Percentiles rank a stretch among this genome's conserved stretches.
Conservation (phyloP, 371 early-diverging fungal species). For the Coemansia sp. region DNA sequence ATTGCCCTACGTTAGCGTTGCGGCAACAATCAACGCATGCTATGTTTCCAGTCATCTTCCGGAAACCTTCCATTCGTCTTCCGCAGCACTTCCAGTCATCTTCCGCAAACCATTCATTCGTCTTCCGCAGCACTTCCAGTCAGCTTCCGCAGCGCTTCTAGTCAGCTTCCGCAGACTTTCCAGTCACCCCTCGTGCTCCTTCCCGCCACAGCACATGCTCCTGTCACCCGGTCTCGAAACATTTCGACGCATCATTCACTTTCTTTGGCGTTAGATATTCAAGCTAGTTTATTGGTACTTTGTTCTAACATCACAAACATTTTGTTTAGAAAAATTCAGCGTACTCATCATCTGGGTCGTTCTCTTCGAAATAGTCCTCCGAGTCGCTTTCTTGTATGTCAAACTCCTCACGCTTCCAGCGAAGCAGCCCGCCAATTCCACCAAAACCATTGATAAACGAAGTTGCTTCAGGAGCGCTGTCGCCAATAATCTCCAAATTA, state of each 20-base stretch:
- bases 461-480: constrained; percentile 97
- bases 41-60: neutral
- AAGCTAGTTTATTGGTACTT: constrained; percentile 1
- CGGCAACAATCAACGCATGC: too few species aligned
- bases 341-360: neutral
- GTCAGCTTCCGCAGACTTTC: neutral
- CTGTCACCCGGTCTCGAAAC: neutral
- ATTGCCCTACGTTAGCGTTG: too few species aligned
- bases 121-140: neutral
- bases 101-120: neutral
- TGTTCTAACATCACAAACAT: too few species aligned
- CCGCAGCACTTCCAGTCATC: neutral
- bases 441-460: constrained; percentile 99
- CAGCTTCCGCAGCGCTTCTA: neutral
- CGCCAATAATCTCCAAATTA: constrained; percentile 94
- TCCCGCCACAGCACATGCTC: neutral
- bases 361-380: neutral
- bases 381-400: neutral
- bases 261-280: neutral
- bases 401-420: constrained; percentile 81
- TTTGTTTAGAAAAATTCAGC: neutral
- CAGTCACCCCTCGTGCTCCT: neutral
- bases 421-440: constrained; percentile 98
- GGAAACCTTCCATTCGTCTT: neutral
- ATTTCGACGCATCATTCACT: neutral